Conservation (phyloP, 2,329 filamentous ascomycete genomes). For the Fusarium sp. region DNA sequence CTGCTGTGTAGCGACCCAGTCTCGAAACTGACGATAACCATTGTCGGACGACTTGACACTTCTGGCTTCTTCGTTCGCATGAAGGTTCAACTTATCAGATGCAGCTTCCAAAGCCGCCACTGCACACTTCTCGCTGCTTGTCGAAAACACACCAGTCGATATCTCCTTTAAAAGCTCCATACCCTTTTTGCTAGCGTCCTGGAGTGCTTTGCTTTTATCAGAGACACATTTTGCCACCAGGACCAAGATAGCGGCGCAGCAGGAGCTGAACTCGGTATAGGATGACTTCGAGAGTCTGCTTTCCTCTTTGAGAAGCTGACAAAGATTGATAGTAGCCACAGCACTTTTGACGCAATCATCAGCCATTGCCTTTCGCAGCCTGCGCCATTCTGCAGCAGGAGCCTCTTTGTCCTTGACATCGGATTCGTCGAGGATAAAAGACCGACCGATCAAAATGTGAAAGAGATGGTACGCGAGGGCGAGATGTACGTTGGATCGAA, state of each 20-base stretch:
- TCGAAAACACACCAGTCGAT: slow-evolving; percentile 34
- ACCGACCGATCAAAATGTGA: slow-evolving; percentile 39
- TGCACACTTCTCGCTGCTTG: slow-evolving; percentile 30
- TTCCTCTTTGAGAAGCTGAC: slow-evolving; percentile 27
- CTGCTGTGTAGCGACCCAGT: slow-evolving; percentile 41
- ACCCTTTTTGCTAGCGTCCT: slow-evolving; percentile 22
- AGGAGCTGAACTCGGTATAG: slow-evolving; percentile 41
- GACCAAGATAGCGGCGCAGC: slow-evolving; percentile 36
- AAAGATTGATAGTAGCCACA: slow-evolving; percentile 25
- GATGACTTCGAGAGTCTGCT: slow-evolving; percentile 39
- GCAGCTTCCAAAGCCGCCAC: slow-evolving; percentile 34
- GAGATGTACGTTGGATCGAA: slow-evolving; percentile 40
- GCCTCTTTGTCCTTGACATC: not conserved
- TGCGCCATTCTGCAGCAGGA: slow-evolving; percentile 8
- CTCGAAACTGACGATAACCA: slow-evolving; percentile 37
- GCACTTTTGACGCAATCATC: slow-evolving; percentile 31
- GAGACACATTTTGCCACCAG: slow-evolving; percentile 30
- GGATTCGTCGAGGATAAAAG: slow-evolving; percentile 36
- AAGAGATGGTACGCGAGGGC: slow-evolving; percentile 37
- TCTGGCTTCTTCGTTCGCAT: not conserved
- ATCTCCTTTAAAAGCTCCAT: slow-evolving; percentile 31
- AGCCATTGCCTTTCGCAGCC: slow-evolving; percentile 16
- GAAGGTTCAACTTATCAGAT: slow-evolving; percentile 17
- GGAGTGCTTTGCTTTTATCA: slow-evolving; percentile 1
- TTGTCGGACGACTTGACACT: not conserved